phyloP scores from a whole-genome alignment of 2,329 filamentous ascomycete genomes.

The Remersonia thermophila region DNA sequence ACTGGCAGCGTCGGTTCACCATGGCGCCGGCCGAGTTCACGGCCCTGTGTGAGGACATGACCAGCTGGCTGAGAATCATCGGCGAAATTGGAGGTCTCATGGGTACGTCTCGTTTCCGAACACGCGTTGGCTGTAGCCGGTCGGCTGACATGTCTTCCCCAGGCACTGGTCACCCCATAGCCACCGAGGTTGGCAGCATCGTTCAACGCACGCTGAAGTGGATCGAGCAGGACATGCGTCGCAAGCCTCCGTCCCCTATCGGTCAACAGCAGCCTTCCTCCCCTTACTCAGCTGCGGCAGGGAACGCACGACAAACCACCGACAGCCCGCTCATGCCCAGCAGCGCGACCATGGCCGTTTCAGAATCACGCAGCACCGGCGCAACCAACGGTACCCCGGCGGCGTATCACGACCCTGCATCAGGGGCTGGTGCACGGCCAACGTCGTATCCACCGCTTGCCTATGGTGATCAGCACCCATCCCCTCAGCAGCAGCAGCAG shows the following conservation, averaged over 20 bases:
- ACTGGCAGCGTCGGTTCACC: slow-evolving; percentile 53
- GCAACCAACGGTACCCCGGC: slow-evolving; percentile 11
- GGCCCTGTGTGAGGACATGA: slow-evolving; percentile 54
- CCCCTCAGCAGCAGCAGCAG: no score
- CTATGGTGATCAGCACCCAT: slow-evolving; percentile 12
- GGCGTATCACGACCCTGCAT: slow-evolving; percentile 13
- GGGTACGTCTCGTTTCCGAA: slow-evolving; percentile 34
- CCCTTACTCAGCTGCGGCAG: neutral
- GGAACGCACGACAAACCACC: slow-evolving; percentile 4
- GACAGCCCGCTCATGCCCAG: slow-evolving; percentile 2
- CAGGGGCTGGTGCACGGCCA: slow-evolving; percentile 1
- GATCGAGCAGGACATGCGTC: slow-evolving; percentile 39
- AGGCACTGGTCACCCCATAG: slow-evolving; percentile 34
- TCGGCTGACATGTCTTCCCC: no score
- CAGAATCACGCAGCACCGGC: slow-evolving; percentile 9
- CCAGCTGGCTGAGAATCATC: slow-evolving; percentile 55
- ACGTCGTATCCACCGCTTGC: slow-evolving; percentile 14
- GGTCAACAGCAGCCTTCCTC: slow-evolving; percentile 5
- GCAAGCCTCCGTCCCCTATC: slow-evolving; percentile 18
- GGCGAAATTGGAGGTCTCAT: slow-evolving; percentile 53
- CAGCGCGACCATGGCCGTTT: neutral
- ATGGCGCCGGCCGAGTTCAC: slow-evolving; percentile 47
- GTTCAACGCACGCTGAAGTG: slow-evolving; percentile 39
- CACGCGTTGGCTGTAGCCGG: no score
- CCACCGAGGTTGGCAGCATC: slow-evolving; percentile 33